Evolutionary conservation across 2,329 filamentous ascomycete species (phyloP), one percentile per base, ranked within the genome.

Genomic region (Colletotrichum echinochloae): DNA sequence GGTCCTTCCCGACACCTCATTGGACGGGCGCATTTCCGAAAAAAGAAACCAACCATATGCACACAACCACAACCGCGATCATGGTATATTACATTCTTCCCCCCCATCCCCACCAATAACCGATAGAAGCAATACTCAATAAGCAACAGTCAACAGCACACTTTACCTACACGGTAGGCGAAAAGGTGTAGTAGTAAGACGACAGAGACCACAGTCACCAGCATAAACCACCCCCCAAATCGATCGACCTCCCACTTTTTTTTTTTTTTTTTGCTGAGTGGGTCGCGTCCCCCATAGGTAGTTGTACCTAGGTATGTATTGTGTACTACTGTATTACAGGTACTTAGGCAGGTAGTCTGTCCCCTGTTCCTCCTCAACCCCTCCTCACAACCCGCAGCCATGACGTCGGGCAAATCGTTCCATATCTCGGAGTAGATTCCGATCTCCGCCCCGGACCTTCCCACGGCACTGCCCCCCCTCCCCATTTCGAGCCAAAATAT

Each of bases 341-440:
- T n/a, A n/a, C n/a, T n/a, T n/a, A n/a, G n/a, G n/a, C n/a, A n/a
- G n/a, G n/a, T n/a, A n/a, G n/a, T n/a, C 39, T 18, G 12, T 4
- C 39, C 41, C 41, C 18, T 18, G 7, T 7, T 20, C 16, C 33
- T 20, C 20, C 44, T n/a, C 39, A 23, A 20, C 52, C 33, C 37
- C 39, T 18, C 16, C 39, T 20, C 26, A 18, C 9, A 18, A 28
- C 26, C 59, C 39, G 5, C 41, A 39, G 30, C 61, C 37, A 26
- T 41, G 33, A 52, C 61, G 41, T n/a, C n/a, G n/a, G n/a, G n/a
- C n/a, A n/a, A 65, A 60, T 60, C 61, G 48, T 51, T 33, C 67
- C 57, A 39, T 62, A 62, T 61, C 64, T 66, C 67, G 67, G 67
- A 70, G 67, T 52, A 16, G 11, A 28, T 64, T 70, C 67, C 67